Percentiles rank a stretch among this genome's conserved stretches.
Evolutionary conservation across 768 basidiomycete species (phyloP).

Genomic region (Hygrophoropsis aurantiaca): DNA sequence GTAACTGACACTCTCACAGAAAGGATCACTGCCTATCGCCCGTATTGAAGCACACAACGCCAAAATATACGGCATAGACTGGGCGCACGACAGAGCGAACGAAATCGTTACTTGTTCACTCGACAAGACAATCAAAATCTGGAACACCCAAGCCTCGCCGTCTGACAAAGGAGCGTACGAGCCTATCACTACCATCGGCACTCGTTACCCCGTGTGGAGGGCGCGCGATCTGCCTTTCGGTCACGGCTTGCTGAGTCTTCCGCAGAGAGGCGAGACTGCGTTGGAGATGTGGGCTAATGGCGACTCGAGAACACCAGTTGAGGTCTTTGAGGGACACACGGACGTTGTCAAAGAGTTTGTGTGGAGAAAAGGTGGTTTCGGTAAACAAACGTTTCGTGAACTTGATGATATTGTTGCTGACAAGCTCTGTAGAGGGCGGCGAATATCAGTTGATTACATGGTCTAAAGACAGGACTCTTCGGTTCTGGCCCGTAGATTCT

Average conservation of each 20-base stretch:
- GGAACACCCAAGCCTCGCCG: conserved; percentile 44
- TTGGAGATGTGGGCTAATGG: conserved; percentile 76
- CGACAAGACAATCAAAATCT: conserved; percentile 90
- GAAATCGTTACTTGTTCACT: conserved; percentile 93
- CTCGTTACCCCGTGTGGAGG: conserved; percentile 91
- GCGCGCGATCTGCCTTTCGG: conserved; percentile 93
- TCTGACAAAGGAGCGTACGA: conserved; percentile 19
- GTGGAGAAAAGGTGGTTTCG: conserved; percentile 74
- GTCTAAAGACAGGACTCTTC: conserved; percentile 88
- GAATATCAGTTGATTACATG: conserved; percentile 68
- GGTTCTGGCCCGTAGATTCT: conserved; percentile 85
- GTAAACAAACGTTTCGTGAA: conserved; percentile 36
- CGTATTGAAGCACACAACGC: conserved; percentile 80
- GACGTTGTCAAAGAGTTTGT: conserved; percentile 98
- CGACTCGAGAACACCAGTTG: conserved; percentile 46
- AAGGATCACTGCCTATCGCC: conserved; percentile 81
- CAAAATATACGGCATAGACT: conserved; percentile 97
- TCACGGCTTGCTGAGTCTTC: conserved; percentile 79
- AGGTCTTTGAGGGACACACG: conserved; percentile 82
- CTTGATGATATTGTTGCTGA: background rate
- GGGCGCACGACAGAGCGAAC: conserved; percentile 73
- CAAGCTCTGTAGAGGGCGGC: conserved; percentile 40
- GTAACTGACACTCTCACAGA: conserved; percentile 42
- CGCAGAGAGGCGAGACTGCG: conserved; percentile 82
- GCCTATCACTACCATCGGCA: conserved; percentile 58